Base-by-base conservation (phyloP, 2,329 filamentous ascomycete species). In the Colletotrichum liriopes region DNA sequence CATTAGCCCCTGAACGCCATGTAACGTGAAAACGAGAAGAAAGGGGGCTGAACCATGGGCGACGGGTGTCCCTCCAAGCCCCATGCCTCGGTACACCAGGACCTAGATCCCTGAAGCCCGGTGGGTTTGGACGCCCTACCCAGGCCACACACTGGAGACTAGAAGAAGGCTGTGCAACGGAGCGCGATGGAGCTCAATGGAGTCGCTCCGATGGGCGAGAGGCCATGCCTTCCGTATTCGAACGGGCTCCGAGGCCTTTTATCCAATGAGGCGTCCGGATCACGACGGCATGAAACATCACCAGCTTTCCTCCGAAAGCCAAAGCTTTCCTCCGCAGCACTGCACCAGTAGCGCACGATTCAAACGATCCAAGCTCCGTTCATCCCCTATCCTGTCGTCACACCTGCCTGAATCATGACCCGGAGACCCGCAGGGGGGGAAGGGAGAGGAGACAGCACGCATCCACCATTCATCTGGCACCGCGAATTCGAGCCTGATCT, bases 181-280 rank as follows among this genome's bases (percentile, higher is more conserved):
- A 63, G 65, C 37, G 41, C 49, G 51, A 63, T 69, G 69, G 65
- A 52, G 58, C 39, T 64, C 23, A 18, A 59, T 60, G 69, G 69
- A 69, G 69, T 69, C 37, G 45, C 69, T 72, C 69, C 52, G 65
- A 69, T 60, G 65, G 68, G 51, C 29, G 58, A 66, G 47, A 37
- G 63, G 65, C 51, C 56, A 72, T 68, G 65, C 41, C 69, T 72
- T 72, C 69, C 69, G 29, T 41, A 72, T 65, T 68, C 18, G 69
- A 72, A 12, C 11, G 45, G 9, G 9, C 69, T 69, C 69, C 69
- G 69, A 65, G n/a, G 11, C 14, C 45, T 39, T 41, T 55, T 7
- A 41, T 43, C 69, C 69, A 69, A 64, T 69, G 12, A 20, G 45
- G n/a, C 23, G 11, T 26, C 59, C 37, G 47, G 29, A 47, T 60